Conservation (phyloP, 768 basidiomycete species). For the Boletus pseudo-olivaceus region DNA sequence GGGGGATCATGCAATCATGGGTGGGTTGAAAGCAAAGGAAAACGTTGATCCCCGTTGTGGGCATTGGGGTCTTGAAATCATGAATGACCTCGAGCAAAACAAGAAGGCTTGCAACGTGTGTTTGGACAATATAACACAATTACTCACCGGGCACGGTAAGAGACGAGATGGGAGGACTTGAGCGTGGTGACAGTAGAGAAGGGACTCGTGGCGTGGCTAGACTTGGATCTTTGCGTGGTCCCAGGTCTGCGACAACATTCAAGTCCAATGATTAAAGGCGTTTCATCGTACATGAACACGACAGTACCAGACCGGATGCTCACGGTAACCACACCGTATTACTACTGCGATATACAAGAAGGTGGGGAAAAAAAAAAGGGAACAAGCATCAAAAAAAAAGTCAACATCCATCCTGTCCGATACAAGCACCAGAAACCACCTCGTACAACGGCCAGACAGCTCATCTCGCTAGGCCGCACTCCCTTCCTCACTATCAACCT, state of each 20-base stretch:
- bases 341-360: background rate
- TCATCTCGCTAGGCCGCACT: background rate
- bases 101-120: background rate
- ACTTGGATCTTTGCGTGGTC: too few relatives aligned
- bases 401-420: constrained; percentile 1
- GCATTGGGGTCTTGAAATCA: background rate
- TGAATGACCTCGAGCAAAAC: background rate
- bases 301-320: background rate
- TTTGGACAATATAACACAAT: background rate
- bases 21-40: background rate
- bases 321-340: too few relatives aligned
- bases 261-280: background rate
- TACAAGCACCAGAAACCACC: background rate
- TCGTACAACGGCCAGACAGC: background rate
- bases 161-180: background rate
- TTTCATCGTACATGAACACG: background rate
- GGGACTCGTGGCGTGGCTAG: background rate
- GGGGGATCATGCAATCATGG: background rate
- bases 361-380: too few relatives aligned
- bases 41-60: background rate
- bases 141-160: background rate
- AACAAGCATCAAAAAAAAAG: constrained; percentile 1
- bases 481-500: constrained; percentile 32
- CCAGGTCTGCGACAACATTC: background rate
- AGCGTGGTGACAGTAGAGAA: background rate